Base-by-base conservation (phyloP, 257 asterid genomes). In the Solanum chiquidenum region DNA sequence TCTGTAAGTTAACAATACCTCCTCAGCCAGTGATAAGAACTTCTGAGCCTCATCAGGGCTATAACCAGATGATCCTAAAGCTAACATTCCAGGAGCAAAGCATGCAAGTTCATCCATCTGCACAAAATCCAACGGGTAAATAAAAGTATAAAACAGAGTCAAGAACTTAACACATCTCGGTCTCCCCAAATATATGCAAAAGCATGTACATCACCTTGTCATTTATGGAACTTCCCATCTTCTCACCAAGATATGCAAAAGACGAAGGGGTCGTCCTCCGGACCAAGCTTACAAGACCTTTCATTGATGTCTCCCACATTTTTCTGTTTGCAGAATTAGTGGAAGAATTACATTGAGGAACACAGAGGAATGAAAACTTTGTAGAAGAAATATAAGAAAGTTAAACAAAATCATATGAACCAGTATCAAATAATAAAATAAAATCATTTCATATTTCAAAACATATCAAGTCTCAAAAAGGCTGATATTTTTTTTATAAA, bases 41-140 rank as follows among this genome's bases (percentile, higher is more conserved):
- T 93, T 94, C 91, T 93, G 93, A 76, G 99, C 93, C 86, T 98
- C 98, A 40, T 94, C 96, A 86, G 98, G 94, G 88, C 92, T 92
- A 92, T 94, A 98, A 89, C 98, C 99, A 87, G 93, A 90, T 87
- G 99, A 92, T 77, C 99, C 99, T 90, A 98, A 88, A 69, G 99
- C 99, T 86, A 98, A 75, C 99, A 98, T 98, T 85, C 99, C 99
- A 72, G 99, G 99, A 86, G 99, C 99, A 91, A 98, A 98, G 91
- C 99, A 98, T 60, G 99, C 99, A 85, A 98, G 95, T 92, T 98
- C 99, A 92, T 96, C 99, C 99, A 96, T 98, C 99, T 98, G 97
- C 89, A 91, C 37, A 84, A 60, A 89, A 89, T 90, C 86, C 82
- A 75, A 90, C 88, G 89, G 33, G 89, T 83, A 85, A 72, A 52